Base-by-base conservation (phyloP, 106 monocot species). In the Dioscorea zingiberensis region DNA sequence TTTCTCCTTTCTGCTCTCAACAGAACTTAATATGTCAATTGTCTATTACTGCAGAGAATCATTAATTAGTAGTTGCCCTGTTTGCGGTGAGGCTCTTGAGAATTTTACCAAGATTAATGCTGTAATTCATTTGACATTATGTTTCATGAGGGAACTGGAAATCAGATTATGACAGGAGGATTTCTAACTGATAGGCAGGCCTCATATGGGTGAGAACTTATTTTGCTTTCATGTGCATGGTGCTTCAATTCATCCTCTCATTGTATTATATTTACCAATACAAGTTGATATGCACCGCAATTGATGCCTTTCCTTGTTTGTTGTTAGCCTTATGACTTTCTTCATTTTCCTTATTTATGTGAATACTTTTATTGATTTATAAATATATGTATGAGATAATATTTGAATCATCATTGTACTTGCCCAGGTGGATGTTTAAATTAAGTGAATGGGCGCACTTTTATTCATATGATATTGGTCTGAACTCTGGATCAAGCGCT, bases 141-240 rank as follows among this genome's bases (percentile, higher is more conserved):
- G 95, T 66, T 97, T 97, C 91, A 97, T 59, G 95, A 97, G 79
- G 95, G 95, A 69, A 97, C 95, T 68, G 95, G 95, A 72, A 97
- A 88, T 78, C 95, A 97, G 72, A 55, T 81, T 22, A 97, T 97
- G 95, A 97, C 95, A 25, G 95, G 95, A 60, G 95, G 95, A 58
- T 97, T 97, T 78, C 75, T 97, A 54, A 97, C 95, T 59, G 95
- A 91, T 57, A 92, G 84, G 60, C 85, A 97, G 47, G 95, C 95
- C 62, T 87, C 95, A 10, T 83, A 88, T 80, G 95, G 95, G 95
- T 97, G 72, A 80, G 77, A 60, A 70, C 54, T 55, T 18, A 62
- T 27, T 38, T 21, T 23, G 27, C 47, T 28, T 65, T 38, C 38
- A 38, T 26, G 26, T 29, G 4, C 53, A 29, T 25, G 51, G 24